Evolutionary conservation across 306 rosid species (phyloP), one percentile per base, ranked within the genome.

Genomic region (Aeschynomene evenia): DNA sequence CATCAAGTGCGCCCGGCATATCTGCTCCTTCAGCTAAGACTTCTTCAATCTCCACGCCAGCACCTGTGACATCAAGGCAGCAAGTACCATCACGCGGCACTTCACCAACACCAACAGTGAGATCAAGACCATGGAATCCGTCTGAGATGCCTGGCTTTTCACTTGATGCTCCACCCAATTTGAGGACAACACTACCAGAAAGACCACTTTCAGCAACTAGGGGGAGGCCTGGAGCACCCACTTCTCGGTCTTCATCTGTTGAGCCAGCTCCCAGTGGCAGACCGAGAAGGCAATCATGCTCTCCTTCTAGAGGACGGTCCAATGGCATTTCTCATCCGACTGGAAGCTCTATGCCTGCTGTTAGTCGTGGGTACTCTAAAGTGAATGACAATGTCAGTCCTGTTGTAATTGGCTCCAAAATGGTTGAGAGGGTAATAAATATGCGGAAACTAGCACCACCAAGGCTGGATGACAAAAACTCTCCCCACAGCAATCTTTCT

Each of bases 141-240:
- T 89, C 97, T 34, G 99, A 89, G 73, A 95, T 95, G 92, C 97
- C 96, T 45, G 95, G 96, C 65, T 91, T 87, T 81, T 91, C 99
- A 45, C 92, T 80, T 5, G 97, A 95, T 53, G 90, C 97, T 72
- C 99, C 99, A 7, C 97, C 96, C 11, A 91, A 91, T 80, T 79
- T 95, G 83, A 87, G 96, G 73, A 91, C 93, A 40, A 76, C 97
- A 3, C 85, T 91, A 72, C 96, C 99, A 10, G 97, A 87, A 33
- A 85, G 99, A 72, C 85, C 99, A 29, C 80, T 89, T 48, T 95
- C 97, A 61, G 90, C 89, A 45, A 72, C 87, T 18, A 95, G 99
- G 87, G 97, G 99, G 63, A 92, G 99, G 87, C 96, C 99, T 53
- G 99, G 97, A 84, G 95, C 85, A 73, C 97, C 95, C 45, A 77